Percentiles rank a stretch among this genome's conserved stretches.
Evolutionary conservation across 1,284 basidiomycete genomes (phyloP).

Genomic region (Microbotryum violaceum): DNA sequence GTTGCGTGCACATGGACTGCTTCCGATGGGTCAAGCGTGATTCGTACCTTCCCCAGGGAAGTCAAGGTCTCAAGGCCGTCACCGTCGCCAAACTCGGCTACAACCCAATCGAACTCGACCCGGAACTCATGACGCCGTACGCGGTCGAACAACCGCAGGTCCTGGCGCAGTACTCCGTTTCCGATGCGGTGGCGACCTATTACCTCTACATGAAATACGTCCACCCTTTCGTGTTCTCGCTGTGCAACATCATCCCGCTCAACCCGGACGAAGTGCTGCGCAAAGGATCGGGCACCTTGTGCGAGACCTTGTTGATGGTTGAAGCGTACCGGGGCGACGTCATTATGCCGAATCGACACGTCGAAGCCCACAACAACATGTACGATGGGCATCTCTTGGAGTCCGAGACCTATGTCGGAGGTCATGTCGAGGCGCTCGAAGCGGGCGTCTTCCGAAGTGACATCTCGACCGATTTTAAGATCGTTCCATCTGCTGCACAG

Average conservation of each 20-base stretch:
- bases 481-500: slow-evolving; percentile 79
- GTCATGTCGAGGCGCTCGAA: slow-evolving; percentile 96
- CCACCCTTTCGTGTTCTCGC: slow-evolving; percentile 97
- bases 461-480: slow-evolving; percentile 90
- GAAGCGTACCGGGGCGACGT: slow-evolving; percentile 88
- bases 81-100: slow-evolving; percentile 96
- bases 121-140: slow-evolving; percentile 99
- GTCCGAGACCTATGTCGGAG: slow-evolving; percentile 97
- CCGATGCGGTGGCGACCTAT: slow-evolving; percentile 98
- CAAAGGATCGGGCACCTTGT: slow-evolving; percentile 92
- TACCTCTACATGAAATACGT: slow-evolving; percentile 99
- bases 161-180: slow-evolving; percentile 96
- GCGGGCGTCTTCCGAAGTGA: slow-evolving; percentile 97
- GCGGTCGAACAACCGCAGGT: slow-evolving; percentile 92
- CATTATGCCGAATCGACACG: slow-evolving; percentile 97
- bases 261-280: slow-evolving; percentile 93
- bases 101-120: slow-evolving; percentile 94
- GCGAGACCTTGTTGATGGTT: slow-evolving; percentile 97
- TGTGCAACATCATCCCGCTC: slow-evolving; percentile 98
- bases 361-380: slow-evolving; percentile 85
- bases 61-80: slow-evolving; percentile 96
- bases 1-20: slow-evolving; percentile 98
- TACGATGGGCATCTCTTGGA: slow-evolving; percentile 93
- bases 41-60: slow-evolving; percentile 97
- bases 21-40: slow-evolving; percentile 99